A percentile compares a stretch with the other conserved stretches of the same genome.
Conservation (phyloP, 2,329 filamentous ascomycete species). For the Albifimbria verrucaria region DNA sequence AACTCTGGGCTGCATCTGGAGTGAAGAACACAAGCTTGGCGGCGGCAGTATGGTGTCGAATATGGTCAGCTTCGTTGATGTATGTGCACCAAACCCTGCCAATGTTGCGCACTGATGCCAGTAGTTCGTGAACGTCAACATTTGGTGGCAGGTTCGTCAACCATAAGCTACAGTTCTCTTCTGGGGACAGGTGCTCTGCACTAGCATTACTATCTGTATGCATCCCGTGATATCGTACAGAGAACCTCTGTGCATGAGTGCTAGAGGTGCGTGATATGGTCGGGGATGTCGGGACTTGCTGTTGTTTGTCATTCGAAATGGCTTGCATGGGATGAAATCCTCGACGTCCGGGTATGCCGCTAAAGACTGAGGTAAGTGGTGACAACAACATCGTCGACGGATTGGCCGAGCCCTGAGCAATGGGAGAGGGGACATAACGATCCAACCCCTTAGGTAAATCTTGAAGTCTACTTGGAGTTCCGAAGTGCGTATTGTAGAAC, state of each 20-base stretch:
- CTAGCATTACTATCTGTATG: constrained; percentile 33
- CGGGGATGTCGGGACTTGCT: neutral
- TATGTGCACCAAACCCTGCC: constrained; percentile 50
- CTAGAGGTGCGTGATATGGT: neutral
- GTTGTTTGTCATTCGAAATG: neutral
- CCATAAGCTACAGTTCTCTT: constrained; percentile 50
- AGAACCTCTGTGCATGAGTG: constrained; percentile 21
- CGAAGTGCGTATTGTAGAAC: no score
- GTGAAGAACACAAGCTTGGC: constrained; percentile 50
- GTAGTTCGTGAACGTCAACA: constrained; percentile 39
- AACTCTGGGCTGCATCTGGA: constrained; percentile 31
- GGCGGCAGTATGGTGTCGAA: constrained; percentile 34
- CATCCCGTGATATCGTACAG: constrained; percentile 32
- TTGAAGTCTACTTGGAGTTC: no score
- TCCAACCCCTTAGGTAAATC: no score
- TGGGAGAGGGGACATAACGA: no score
- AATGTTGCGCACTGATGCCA: constrained; percentile 38
- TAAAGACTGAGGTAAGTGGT: neutral
- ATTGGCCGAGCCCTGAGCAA: no score
- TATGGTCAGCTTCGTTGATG: constrained; percentile 45
- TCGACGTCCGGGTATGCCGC: neutral
- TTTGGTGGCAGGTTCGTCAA: constrained; percentile 46
- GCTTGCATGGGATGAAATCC: constrained; percentile 9
- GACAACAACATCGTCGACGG: neutral
- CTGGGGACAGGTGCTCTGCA: constrained; percentile 22